Percentiles rank a stretch among this genome's conserved stretches.
phyloP scores from a whole-genome alignment of 129 eudicot genomes.

The Oenanthe sinensis region DNA sequence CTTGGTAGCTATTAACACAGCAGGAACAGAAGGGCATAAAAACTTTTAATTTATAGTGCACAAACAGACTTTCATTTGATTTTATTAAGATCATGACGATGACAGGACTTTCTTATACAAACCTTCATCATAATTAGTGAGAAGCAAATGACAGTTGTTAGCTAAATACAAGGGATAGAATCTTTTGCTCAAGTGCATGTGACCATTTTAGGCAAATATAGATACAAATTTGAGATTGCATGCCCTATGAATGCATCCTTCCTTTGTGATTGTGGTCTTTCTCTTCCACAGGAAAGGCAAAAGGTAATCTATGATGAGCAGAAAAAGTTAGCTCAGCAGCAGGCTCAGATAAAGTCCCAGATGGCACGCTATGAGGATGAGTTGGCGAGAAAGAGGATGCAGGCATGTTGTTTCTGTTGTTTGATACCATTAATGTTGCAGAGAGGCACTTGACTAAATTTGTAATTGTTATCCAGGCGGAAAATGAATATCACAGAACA shows the following conservation, averaged over 20 bases:
- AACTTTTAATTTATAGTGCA: not conserved
- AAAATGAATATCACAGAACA: conserved; percentile 82
- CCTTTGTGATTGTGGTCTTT: not conserved
- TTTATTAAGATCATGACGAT: not conserved
- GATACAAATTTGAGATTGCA: not conserved
- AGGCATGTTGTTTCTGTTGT: conserved; percentile 30
- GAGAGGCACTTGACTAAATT: not conserved
- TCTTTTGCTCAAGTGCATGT: not conserved
- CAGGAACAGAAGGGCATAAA: not conserved
- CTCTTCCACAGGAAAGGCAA: conserved; percentile 72
- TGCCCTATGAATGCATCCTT: not conserved
- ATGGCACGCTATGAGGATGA: conserved; percentile 95
- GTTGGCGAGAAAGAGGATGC: conserved; percentile 92
- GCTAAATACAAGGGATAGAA: not conserved
- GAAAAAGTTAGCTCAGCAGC: conserved; percentile 80
- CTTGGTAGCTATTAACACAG: not conserved
- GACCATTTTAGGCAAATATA: not conserved
- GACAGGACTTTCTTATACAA: not conserved
- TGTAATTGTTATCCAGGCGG: conserved; percentile 47
- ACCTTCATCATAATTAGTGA: not conserved
- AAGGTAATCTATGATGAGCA: conserved; percentile 80
- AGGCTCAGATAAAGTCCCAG: conserved; percentile 82
- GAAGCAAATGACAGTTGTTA: not conserved
- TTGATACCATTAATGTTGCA: not conserved
- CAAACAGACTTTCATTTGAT: not conserved